Conservation (phyloP, 2,329 filamentous ascomycete species). For the Fonsecaea erecta region DNA sequence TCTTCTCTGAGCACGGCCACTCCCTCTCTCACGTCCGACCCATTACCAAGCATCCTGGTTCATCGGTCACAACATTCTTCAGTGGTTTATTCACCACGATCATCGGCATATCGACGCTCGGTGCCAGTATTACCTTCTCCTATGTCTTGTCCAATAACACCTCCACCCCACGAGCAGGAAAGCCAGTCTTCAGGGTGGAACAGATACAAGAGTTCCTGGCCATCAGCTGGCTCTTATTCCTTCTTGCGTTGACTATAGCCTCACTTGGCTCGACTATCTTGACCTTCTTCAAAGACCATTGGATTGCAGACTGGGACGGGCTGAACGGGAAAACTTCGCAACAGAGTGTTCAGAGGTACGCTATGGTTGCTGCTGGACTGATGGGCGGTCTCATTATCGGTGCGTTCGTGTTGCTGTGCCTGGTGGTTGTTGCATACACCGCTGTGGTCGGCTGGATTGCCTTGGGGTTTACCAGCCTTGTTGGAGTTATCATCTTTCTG, state of each 20-base stretch:
- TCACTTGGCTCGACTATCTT: constrained; percentile 36
- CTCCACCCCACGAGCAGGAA: constrained; percentile 12
- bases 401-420: constrained; percentile 36
- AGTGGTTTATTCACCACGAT: constrained; percentile 37
- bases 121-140: constrained; percentile 38
- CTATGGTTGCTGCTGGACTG: constrained; percentile 32
- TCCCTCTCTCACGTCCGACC: constrained; percentile 30
- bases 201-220: constrained; percentile 35
- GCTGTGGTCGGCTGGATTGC: constrained; percentile 37
- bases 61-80: constrained; percentile 36
- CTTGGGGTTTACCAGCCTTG: constrained; percentile 36
- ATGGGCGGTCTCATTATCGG: constrained; percentile 35
- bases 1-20: constrained; percentile 35
- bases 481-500: constrained; percentile 35
- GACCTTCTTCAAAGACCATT: constrained; percentile 38
- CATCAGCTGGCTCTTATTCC: constrained; percentile 38
- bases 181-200: constrained; percentile 22
- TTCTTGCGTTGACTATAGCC: constrained; percentile 37
- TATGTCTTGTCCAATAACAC: constrained; percentile 37
- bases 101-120: constrained; percentile 37
- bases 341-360: constrained; percentile 36
- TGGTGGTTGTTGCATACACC: constrained; percentile 38
- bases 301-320: constrained; percentile 38
- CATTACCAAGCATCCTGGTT: constrained; percentile 34
- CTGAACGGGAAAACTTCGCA: constrained; percentile 32